Conservation (phyloP, 169 alveolate genomes). For the Plasmodium gallinaceum region DNA sequence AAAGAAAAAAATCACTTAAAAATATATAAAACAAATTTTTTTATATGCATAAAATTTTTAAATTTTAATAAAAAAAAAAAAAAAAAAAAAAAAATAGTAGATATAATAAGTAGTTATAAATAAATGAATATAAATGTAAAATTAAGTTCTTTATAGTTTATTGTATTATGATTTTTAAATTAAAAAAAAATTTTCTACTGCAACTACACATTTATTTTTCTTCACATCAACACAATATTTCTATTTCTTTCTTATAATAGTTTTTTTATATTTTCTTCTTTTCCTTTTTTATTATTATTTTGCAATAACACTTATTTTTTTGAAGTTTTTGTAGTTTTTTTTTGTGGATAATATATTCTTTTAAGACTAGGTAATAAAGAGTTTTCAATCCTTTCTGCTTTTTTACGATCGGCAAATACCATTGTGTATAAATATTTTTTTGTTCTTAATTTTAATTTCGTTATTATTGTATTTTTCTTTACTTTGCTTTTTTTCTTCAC, state of each 20-base stretch:
- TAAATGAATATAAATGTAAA: no score
- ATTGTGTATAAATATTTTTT: slow-evolving; percentile 94
- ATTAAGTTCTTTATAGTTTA: no score
- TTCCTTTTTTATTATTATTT: not conserved
- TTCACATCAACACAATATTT: not conserved
- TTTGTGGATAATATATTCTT: slow-evolving; percentile 69
- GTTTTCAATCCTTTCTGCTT: slow-evolving; percentile 94
- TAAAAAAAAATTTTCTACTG: no score
- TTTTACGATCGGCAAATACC: slow-evolving; percentile 93
- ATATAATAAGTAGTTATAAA: no score
- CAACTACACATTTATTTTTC: no score
- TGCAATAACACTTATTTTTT: slow-evolving; percentile 8
- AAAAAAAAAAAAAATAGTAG: no score
- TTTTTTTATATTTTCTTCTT: not conserved
- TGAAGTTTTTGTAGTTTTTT: slow-evolving; percentile 24
- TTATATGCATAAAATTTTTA: no score
- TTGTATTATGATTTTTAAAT: no score
- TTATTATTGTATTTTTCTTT: slow-evolving; percentile 85
- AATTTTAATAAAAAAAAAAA: no score
- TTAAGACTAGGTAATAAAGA: slow-evolving; percentile 90
- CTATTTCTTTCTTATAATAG: not conserved
- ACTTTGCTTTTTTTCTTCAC: slow-evolving; percentile 87
- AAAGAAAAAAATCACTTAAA: no score
- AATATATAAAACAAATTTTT: no score
- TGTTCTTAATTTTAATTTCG: slow-evolving; percentile 96